Evolutionary conservation across 768 basidiomycete species (phyloP).

Genomic region (Amanita phalloides): DNA sequence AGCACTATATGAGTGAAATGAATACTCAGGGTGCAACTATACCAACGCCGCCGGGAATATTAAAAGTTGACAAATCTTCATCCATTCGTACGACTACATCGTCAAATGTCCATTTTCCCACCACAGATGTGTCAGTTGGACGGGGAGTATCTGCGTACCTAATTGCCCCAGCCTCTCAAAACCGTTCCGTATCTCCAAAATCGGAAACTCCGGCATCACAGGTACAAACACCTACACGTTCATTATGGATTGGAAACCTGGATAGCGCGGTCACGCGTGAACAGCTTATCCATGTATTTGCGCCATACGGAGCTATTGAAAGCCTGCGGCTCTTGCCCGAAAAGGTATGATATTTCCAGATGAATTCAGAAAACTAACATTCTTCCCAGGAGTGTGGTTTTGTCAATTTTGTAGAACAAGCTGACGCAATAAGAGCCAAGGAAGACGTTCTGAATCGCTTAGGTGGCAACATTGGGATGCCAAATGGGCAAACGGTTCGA

Average conservation of each 20-base stretch:
- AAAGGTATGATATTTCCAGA: conserved; percentile 49
- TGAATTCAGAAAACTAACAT: conserved; percentile 4
- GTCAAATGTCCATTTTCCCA: conserved; percentile 60
- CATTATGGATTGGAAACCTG: conserved; percentile 96
- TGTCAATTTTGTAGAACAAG: conserved; percentile 94
- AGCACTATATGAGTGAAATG: conserved; percentile 51
- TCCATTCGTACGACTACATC: conserved; percentile 34
- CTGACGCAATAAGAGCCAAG: conserved; percentile 94
- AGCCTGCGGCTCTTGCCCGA: conserved; percentile 90
- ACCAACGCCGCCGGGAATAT: conserved; percentile 37
- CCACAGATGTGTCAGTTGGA: conserved; percentile 39
- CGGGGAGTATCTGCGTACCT: conserved; percentile 57
- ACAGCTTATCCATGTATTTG: conserved; percentile 91
- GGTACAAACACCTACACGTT: conserved; percentile 88
- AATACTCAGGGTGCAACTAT: conserved; percentile 27
- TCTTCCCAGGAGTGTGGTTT: conserved; percentile 85
- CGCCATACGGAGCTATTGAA: conserved; percentile 95
- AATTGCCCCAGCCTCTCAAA: conserved; percentile 54
- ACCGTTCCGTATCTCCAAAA: conserved; percentile 77
- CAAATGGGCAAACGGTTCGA: conserved; percentile 91
- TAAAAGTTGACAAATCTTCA: conserved; percentile 50
- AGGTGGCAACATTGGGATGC: conserved; percentile 89
- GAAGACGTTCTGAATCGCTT: conserved; percentile 95
- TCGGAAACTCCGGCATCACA: conserved; percentile 61
- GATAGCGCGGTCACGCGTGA: conserved; percentile 92